A percentile compares a stretch with the other conserved stretches of the same genome.
Evolutionary conservation across 202 grass and related monocot genomes (phyloP).

Genomic region (Setaria italica): DNA sequence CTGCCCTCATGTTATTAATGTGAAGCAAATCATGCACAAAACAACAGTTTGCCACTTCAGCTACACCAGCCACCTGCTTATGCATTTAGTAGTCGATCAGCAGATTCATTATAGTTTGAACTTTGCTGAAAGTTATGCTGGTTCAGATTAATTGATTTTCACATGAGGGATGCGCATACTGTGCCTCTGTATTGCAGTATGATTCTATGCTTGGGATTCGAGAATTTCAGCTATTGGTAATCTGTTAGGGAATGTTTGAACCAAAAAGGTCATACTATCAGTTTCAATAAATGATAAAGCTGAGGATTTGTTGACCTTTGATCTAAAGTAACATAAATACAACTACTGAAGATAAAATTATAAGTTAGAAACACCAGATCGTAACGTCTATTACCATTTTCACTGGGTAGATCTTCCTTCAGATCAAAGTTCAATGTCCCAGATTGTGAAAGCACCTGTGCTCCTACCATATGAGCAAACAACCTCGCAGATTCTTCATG

Average conservation of each 20-base stretch:
- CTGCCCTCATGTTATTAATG: slow-evolving; percentile 1
- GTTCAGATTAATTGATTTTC: slow-evolving; percentile 28
- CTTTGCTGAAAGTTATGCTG: not conserved
- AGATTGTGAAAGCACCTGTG: slow-evolving; percentile 88
- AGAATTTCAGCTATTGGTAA: not conserved
- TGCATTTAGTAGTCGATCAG: not conserved
- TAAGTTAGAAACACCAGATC: not conserved
- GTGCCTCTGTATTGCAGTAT: not conserved
- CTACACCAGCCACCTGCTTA: slow-evolving; percentile 31
- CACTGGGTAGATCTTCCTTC: slow-evolving; percentile 44
- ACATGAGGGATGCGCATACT: slow-evolving; percentile 8
- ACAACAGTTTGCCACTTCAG: slow-evolving; percentile 16
- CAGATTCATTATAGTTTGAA: slow-evolving; percentile 12
- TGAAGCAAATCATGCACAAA: slow-evolving; percentile 26
- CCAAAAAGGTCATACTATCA: not conserved
- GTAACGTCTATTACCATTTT: slow-evolving; percentile 53
- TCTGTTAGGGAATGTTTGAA: slow-evolving; percentile 21
- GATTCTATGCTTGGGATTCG: not conserved
- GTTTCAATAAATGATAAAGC: slow-evolving; percentile 26
- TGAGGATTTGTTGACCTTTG: not conserved
- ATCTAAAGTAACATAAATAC: slow-evolving; percentile 7
- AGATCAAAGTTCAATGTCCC: slow-evolving; percentile 64
- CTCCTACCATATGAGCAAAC: slow-evolving; percentile 95
- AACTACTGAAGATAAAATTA: slow-evolving; percentile 5
- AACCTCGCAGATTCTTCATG: slow-evolving; percentile 91